These are phyloP conservation scores for Saccharomycodes ludwigii DNA, from an alignment of 805 yeast genomes.

Conservation along the genomic window DNA sequence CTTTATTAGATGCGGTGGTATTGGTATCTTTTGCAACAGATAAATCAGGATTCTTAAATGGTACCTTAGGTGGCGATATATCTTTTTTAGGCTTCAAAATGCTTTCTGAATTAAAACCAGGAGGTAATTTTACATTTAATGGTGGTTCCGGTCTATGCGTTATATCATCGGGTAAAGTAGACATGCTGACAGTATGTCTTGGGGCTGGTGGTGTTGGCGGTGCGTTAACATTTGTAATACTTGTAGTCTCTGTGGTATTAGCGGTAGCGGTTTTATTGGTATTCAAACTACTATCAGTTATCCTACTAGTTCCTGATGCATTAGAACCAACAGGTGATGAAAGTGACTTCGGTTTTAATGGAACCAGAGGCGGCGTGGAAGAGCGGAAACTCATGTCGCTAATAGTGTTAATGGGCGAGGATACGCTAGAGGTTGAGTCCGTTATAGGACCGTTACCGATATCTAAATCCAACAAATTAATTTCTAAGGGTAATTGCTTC, in stretches of 20 bases:
- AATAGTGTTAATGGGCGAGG: conserved; percentile 4
- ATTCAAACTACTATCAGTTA: conserved; percentile 1
- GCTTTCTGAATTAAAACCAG: conserved; percentile 7
- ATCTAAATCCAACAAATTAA: conserved; percentile 9
- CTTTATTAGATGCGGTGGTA: too few species aligned
- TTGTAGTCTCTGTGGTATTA: neutral
- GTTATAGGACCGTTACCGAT: neutral
- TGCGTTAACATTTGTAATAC: conserved; percentile 2
- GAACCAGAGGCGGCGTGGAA: conserved; percentile 10
- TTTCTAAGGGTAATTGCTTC: conserved; percentile 1
- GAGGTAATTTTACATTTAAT: too few species aligned
- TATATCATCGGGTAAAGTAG: conserved; percentile 1
- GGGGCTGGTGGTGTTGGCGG: conserved; percentile 12
- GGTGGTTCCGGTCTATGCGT: neutral
- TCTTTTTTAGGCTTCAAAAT: conserved; percentile 4
- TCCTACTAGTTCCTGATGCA: conserved; percentile 1
- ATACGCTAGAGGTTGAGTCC: too few species aligned
- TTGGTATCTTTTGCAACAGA: conserved; percentile 9
- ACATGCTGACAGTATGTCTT: conserved; percentile 2
- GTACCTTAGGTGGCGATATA: neutral
- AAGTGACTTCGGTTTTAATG: conserved; percentile 10
- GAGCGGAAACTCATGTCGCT: conserved; percentile 5
- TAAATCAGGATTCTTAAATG: conserved; percentile 1
- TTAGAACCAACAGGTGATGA: neutral
- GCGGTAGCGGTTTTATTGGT: neutral